phyloP scores from a whole-genome alignment of 345 rosid species.

The Gossypium australe region DNA sequence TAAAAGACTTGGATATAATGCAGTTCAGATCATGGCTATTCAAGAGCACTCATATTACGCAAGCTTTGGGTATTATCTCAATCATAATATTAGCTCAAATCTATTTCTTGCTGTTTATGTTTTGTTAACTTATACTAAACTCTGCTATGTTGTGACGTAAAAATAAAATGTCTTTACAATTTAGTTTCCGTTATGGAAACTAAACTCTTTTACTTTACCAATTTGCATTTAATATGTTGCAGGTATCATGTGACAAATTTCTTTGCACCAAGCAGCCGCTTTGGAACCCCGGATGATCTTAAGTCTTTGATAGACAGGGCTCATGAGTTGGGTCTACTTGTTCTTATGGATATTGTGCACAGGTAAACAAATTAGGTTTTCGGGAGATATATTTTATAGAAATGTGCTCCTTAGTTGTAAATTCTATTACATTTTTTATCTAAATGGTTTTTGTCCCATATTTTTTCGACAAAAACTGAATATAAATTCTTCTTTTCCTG shows the following conservation, averaged over 20 bases:
- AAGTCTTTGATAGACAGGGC: conserved; percentile 93
- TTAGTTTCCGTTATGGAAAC: not conserved
- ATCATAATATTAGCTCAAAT: not conserved
- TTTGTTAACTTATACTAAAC: not conserved
- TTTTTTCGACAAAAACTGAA: not conserved
- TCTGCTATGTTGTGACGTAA: not conserved
- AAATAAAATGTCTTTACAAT: not conserved
- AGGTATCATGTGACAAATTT: conserved; percentile 96
- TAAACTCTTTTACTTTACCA: conserved; percentile 16
- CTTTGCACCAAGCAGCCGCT: conserved; percentile 96
- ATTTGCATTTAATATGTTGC: conserved; percentile 30
- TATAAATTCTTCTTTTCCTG: not conserved
- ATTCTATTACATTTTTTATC: not conserved
- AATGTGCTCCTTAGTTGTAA: conserved; percentile 6
- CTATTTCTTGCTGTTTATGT: not conserved
- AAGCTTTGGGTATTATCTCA: conserved; percentile 80
- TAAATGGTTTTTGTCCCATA: not conserved
- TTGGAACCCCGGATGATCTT: conserved; percentile 95
- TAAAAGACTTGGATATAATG: conserved; percentile 88
- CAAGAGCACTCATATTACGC: conserved; percentile 97
- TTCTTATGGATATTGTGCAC: conserved; percentile 98
- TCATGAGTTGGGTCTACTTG: conserved; percentile 88
- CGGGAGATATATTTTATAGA: conserved; percentile 8
- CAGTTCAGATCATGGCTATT: conserved; percentile 97
- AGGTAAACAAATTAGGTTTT: conserved; percentile 42